Conservation (phyloP, 257 asterid species). For the Gentiana straminea region DNA sequence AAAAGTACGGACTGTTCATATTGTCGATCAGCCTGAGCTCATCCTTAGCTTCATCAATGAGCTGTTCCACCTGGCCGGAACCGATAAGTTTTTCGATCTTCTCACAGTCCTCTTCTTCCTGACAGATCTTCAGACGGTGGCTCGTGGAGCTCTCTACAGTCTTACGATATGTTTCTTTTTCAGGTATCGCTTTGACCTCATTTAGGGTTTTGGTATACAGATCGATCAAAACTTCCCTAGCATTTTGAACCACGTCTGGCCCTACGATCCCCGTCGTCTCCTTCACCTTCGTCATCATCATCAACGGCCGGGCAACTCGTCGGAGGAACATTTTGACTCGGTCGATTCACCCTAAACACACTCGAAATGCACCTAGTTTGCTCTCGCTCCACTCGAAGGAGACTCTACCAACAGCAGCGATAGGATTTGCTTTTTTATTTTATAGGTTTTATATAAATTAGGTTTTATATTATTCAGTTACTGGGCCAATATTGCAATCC, state of each 20-base stretch:
- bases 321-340: conserved; percentile 65
- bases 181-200: conserved; percentile 91
- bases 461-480: too few relatives aligned
- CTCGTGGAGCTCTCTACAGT: conserved; percentile 92
- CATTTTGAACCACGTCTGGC: conserved; percentile 89
- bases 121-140: conserved; percentile 74
- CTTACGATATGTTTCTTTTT: conserved; percentile 84
- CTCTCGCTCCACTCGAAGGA: not conserved
- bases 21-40: conserved; percentile 87
- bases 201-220: conserved; percentile 82
- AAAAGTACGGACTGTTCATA: conserved; percentile 50
- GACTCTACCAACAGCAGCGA: too few relatives aligned
- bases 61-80: conserved; percentile 98
- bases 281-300: conserved; percentile 84
- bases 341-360: too few relatives aligned
- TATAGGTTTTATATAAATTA: too few relatives aligned
- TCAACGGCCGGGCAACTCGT: conserved; percentile 68
- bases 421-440: too few relatives aligned
- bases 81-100: conserved; percentile 70
- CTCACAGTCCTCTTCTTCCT: conserved; percentile 91
- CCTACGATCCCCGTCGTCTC: conserved; percentile 98
- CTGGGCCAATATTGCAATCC: too few relatives aligned
- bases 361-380: not conserved
- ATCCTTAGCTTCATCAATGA: conserved; percentile 90
- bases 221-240: conserved; percentile 75